Conservation (phyloP, 2,329 filamentous ascomycete species). For the Colletotrichum sp. region DNA sequence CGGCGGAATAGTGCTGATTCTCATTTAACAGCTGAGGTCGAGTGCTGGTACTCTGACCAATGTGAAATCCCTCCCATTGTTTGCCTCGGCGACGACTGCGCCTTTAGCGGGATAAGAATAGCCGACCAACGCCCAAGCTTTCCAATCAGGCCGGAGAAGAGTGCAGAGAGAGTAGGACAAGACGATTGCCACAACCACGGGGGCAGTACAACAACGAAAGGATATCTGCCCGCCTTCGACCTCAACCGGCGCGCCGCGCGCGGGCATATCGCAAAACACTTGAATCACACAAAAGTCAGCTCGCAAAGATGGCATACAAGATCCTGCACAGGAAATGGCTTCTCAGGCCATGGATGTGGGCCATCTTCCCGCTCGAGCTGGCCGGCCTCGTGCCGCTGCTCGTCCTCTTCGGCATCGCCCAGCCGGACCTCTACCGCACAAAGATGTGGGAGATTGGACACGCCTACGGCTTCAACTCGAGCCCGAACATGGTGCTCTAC, state of each 20-base stretch:
- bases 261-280: background rate
- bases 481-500: constrained; percentile 72
- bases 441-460: constrained; percentile 76
- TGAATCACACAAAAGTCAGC: background rate
- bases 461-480: constrained; percentile 76
- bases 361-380: constrained; percentile 71
- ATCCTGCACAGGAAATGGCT: constrained; percentile 66
- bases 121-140: background rate
- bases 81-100: constrained; percentile 16
- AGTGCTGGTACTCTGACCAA: constrained; percentile 19
- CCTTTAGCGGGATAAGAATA: background rate
- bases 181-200: background rate
- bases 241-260: background rate
- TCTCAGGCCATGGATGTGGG: constrained; percentile 63
- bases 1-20: background rate
- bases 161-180: background rate
- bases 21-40: background rate
- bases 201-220: background rate
- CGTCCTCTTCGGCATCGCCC: constrained; percentile 73
- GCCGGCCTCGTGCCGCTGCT: constrained; percentile 68
- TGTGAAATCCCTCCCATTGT: constrained; percentile 1
- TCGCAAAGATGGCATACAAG: constrained; percentile 48
- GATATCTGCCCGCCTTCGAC: too few species aligned
- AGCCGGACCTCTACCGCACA: constrained; percentile 75
- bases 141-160: background rate